A percentile compares a stretch with the other conserved stretches of the same genome.
These are phyloP conservation scores for Boeremia exigua DNA, from an alignment of 2,329 filamentous ascomycete species.

Conservation along the genomic window DNA sequence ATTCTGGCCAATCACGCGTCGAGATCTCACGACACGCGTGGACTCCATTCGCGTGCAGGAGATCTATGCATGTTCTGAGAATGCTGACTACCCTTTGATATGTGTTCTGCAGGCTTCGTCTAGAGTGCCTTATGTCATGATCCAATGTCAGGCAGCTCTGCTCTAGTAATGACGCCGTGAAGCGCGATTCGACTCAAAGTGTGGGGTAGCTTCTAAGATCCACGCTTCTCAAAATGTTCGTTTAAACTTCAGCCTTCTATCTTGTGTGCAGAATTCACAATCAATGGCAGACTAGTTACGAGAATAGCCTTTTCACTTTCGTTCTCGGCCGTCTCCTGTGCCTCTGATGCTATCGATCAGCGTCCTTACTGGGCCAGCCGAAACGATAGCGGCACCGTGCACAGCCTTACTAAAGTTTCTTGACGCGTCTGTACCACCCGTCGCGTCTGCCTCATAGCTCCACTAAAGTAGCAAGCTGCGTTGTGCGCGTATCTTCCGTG, in stretches of 20 bases:
- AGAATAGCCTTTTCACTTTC: background rate
- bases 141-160: background rate
- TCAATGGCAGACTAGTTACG: background rate
- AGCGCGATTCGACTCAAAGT: background rate
- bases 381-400: constrained; percentile 26
- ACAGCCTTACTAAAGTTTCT: constrained; percentile 31
- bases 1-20: constrained; percentile 37
- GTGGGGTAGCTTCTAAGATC: constrained; percentile 11
- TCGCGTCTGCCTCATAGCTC: constrained; percentile 33
- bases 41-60: constrained; percentile 19
- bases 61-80: constrained; percentile 16
- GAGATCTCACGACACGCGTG: constrained; percentile 31
- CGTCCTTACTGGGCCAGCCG: background rate
- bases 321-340: background rate
- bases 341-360: background rate
- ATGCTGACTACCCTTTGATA: background rate
- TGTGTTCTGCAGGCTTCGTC: background rate
- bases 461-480: constrained; percentile 34
- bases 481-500: constrained; percentile 14
- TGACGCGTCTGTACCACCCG: constrained; percentile 43
- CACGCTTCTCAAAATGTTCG: background rate
- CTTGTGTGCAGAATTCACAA: background rate
- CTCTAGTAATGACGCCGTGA: background rate
- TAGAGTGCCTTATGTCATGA: background rate
- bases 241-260: background rate